Percentiles rank a stretch among this genome's conserved stretches.
Evolutionary conservation across 805 yeast species (phyloP).

Genomic region (Huiozyma sinensis): DNA sequence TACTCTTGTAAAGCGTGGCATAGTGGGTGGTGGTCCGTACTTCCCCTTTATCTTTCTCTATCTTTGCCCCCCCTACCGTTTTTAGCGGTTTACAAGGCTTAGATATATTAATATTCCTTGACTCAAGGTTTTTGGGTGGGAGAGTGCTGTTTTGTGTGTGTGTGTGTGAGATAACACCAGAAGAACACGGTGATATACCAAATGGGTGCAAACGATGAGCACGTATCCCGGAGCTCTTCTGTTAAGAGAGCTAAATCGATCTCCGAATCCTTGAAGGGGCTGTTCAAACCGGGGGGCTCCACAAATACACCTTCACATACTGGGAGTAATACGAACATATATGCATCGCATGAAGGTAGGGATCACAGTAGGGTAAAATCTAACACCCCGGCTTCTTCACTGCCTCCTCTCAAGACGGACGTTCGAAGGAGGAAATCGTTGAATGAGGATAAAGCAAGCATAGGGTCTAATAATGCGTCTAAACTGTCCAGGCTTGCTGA

Average conservation of each 20-base stretch:
- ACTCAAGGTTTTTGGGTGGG: too few relatives aligned
- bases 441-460: not conserved
- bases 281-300: conserved; percentile 10
- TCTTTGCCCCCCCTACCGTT: too few relatives aligned
- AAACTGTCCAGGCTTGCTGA: conserved; percentile 5
- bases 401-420: conserved; percentile 1
- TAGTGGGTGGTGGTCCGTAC: too few relatives aligned
- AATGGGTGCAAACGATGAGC: too few relatives aligned
- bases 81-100: too few relatives aligned
- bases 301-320: not conserved
- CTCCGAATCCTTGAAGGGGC: conserved; percentile 20
- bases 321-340: not conserved
- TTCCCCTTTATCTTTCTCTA: too few relatives aligned
- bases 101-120: too few relatives aligned
- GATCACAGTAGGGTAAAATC: not conserved
- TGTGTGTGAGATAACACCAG: too few relatives aligned
- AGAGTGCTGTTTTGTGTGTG: too few relatives aligned
- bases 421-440: not conserved
- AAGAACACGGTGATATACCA: too few relatives aligned
- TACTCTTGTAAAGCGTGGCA: too few relatives aligned
- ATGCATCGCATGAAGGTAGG: not conserved
- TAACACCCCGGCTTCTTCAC: not conserved
- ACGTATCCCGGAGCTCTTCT: conserved; percentile 3
- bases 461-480: not conserved
- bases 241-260: conserved; percentile 17